A percentile compares a stretch with the other conserved stretches of the same genome.
Conservation (phyloP, 495 filamentous ascomycete genomes). For the Chaetomium fimeti region DNA sequence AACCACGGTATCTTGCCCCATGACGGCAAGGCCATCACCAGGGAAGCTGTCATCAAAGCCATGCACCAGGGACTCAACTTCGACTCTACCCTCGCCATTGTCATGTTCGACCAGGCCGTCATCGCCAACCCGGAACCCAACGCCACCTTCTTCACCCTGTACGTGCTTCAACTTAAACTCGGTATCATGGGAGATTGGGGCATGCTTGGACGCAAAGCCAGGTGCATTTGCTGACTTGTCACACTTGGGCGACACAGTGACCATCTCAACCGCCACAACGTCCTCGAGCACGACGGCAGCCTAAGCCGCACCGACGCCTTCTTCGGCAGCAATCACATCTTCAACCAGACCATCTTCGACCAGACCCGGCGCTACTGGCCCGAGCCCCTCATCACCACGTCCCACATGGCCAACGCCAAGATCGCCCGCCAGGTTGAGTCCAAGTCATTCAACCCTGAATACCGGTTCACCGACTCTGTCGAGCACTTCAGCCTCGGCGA, state of each 20-base stretch:
- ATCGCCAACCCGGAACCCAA: conserved; percentile 1
- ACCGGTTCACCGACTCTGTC: not conserved
- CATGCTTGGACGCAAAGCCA: not conserved
- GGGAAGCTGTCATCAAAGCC: conserved; percentile 2
- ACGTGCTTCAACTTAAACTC: not conserved
- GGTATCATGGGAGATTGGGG: too few relatives aligned
- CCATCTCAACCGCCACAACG: conserved; percentile 10
- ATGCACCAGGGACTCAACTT: conserved; percentile 15
- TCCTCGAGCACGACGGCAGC: conserved; percentile 7
- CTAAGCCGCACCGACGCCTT: conserved; percentile 5
- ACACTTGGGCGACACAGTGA: not conserved
- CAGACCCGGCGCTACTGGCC: conserved; percentile 12
- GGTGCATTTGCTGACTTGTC: not conserved
- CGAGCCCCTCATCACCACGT: not conserved
- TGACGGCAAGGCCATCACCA: conserved; percentile 4
- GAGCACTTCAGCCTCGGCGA: conserved; percentile 9
- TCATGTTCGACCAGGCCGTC: conserved; percentile 13
- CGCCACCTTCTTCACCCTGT: conserved; percentile 6
- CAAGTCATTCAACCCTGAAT: conserved; percentile 7
- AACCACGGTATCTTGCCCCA: conserved; percentile 10
- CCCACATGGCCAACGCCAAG: conserved; percentile 9
- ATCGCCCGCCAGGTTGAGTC: conserved; percentile 5
- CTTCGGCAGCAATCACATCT: conserved; percentile 6
- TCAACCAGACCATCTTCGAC: conserved; percentile 12
- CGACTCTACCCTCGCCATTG: conserved; percentile 1